Conservation (phyloP, 1,284 basidiomycete species). For the Boletus smithii region DNA sequence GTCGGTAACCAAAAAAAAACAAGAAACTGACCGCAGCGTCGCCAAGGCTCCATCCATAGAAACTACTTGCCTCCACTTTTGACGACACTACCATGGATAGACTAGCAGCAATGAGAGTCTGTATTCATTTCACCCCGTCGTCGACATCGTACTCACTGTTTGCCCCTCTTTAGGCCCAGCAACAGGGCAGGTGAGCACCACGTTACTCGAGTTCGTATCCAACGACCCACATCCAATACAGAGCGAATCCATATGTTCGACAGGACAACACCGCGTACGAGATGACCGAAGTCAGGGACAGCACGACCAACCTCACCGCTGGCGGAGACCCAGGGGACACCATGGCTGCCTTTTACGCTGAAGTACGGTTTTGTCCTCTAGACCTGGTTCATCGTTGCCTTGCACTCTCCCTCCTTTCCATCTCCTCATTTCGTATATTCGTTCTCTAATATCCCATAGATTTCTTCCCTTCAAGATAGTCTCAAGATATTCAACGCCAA, state of each 20-base stretch:
- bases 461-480: constrained; percentile 70
- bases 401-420: not conserved
- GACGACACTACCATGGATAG: constrained; percentile 59
- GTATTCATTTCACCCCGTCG: constrained; percentile 17
- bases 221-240: constrained; percentile 43
- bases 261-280: constrained; percentile 66
- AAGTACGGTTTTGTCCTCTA: constrained; percentile 45
- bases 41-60: not conserved
- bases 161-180: constrained; percentile 54
- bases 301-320: constrained; percentile 47
- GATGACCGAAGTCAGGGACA: constrained; percentile 63
- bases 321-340: constrained; percentile 42
- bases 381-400: not conserved
- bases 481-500: constrained; percentile 70
- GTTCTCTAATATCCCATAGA: constrained; percentile 38
- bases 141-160: constrained; percentile 8
- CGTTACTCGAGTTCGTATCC: not conserved
- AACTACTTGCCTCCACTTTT: not conserved
- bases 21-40: too few relatives aligned
- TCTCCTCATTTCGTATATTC: not conserved
- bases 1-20: not conserved
- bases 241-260: constrained; percentile 60
- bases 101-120: constrained; percentile 77
- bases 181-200: constrained; percentile 50
- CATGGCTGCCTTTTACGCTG: constrained; percentile 72